Evolutionary conservation across 2,329 filamentous ascomycete genomes (phyloP), one percentile per base, ranked within the genome.

Genomic region (Corynespora cassiicola): DNA sequence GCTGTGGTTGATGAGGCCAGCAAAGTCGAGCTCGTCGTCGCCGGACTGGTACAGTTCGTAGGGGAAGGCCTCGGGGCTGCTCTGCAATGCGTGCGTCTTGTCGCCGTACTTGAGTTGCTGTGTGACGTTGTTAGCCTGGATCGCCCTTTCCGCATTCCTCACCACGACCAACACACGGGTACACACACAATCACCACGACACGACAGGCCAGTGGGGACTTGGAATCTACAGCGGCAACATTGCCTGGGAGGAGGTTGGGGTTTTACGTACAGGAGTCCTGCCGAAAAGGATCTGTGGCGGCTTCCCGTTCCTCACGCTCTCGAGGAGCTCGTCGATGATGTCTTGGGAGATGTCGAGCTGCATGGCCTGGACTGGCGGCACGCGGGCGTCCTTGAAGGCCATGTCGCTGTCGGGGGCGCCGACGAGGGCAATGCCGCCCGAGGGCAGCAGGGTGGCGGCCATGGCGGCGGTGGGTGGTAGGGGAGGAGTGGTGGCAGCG

Each of bases 71-170:
- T 82, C 78, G 43, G 77, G 61, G 41, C 67, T 74, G 49, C 78
- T 72, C 42, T 76, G 73, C 53, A 85, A 73, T 20, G 75, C 68
- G 45, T 81, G 75, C 20, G 75, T 75, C 58, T 80, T 80, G 61
- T 75, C 75, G 49, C 77, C 80, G 54, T 78, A 78, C 53, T 78
- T 76, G 45, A 85, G 73, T 61, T 76, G 75, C 66, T 80, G 53
- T 45, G 48, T 50, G 30, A 42, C 38, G 37, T 48, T 31, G 63
- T 68, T 44, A 68, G 64, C 56, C 36, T 45, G 50, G 42, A 47
- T 58, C 34, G 47, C 45, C 45, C 45, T 27, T 46, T 43, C 39
- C 36, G 22, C 47, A 45, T 36, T 48, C 30, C 39, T 38, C 30
- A 36, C 41, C 29, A 44, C 31, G 19, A 45, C 24, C 14, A 34